A percentile compares a stretch with the other conserved stretches of the same genome.
Evolutionary conservation across 306 rosid species (phyloP).

Genomic region (Acmispon strigosus): DNA sequence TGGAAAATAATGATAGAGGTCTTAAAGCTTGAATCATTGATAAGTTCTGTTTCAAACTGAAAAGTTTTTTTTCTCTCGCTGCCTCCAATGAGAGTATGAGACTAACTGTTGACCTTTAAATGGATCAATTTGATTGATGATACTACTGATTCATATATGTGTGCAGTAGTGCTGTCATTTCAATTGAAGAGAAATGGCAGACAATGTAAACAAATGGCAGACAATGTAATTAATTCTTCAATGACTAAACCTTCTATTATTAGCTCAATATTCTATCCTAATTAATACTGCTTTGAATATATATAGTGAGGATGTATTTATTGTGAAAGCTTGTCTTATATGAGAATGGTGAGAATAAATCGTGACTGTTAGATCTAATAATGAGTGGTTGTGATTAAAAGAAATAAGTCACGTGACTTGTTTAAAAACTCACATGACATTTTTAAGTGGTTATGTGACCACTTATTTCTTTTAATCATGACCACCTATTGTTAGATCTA

Average conservation of each 20-base stretch:
- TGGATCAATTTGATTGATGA: slow-evolving; percentile 25
- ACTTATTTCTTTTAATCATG: too few species aligned
- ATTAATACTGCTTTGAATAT: too few species aligned
- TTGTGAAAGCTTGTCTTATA: too few species aligned
- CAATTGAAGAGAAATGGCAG: slow-evolving; percentile 37
- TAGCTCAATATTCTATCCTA: not conserved
- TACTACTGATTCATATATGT: slow-evolving; percentile 16
- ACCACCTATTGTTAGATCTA: too few species aligned
- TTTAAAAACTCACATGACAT: too few species aligned
- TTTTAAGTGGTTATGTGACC: too few species aligned
- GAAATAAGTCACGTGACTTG: too few species aligned
- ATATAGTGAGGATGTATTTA: too few species aligned
- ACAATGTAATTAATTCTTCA: slow-evolving; percentile 25
- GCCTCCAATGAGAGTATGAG: not conserved
- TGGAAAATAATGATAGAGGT: slow-evolving; percentile 5
- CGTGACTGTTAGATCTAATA: too few species aligned
- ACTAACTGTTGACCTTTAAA: slow-evolving; percentile 27
- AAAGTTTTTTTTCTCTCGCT: slow-evolving; percentile 23
- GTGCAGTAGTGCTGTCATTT: slow-evolving; percentile 46
- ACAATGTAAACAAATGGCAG: slow-evolving; percentile 35
- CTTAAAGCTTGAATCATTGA: slow-evolving; percentile 24
- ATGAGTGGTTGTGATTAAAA: too few species aligned
- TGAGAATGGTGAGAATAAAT: too few species aligned
- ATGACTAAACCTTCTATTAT: slow-evolving; percentile 16
- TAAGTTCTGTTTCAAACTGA: slow-evolving; percentile 28